Evolutionary conservation across 116 monocot species (phyloP), one percentile per base, ranked within the genome.

Genomic region (Iris pallida): DNA sequence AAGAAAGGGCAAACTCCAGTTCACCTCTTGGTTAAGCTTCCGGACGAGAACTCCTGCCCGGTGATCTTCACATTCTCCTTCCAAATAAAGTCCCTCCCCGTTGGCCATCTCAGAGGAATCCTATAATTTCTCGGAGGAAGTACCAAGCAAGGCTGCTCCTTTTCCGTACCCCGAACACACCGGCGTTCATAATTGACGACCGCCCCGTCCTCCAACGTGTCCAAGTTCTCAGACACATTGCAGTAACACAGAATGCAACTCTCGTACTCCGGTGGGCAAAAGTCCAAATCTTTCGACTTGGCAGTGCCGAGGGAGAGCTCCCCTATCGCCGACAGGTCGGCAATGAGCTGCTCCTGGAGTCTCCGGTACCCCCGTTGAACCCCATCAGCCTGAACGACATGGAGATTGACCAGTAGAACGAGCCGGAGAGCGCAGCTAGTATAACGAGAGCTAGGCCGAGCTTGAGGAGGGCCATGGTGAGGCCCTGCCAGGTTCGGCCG

Each of bases 201-300:
- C 60, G 41, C 5, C 5, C 10, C 60, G 8, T 16, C 10, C 16
- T 60, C 60, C 20, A 20, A 15, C 9, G 40, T 65, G 61, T 78
- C 80, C 1, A 54, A 57, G 40, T 69, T 69, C 47, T 75, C 78
- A 4, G 85, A 75, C 9, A 82, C 49, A 73, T 91, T 91, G 66
- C 75, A 72, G 72, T 87, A 91, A 66, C 91, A 91, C 7, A 88
- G 91, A 3, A 85, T 82, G 48, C 76, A 88, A 61, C 87, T 82
- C 75, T 91, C 91, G 18, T 80, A 77, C 73, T 91, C 82, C 0
- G 80, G 73, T 0, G 71, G 63, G 69, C 91, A 91, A 40, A 87
- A 80, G 13, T 85, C 85, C 8, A 82, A 12, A 57, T 87, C 88
- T 44, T 82, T 87, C 15, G 59, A 45, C 64, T 76, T 85, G 1